Conservation (phyloP, 306 rosid species). For the Sphenostylis stenocarpa region DNA sequence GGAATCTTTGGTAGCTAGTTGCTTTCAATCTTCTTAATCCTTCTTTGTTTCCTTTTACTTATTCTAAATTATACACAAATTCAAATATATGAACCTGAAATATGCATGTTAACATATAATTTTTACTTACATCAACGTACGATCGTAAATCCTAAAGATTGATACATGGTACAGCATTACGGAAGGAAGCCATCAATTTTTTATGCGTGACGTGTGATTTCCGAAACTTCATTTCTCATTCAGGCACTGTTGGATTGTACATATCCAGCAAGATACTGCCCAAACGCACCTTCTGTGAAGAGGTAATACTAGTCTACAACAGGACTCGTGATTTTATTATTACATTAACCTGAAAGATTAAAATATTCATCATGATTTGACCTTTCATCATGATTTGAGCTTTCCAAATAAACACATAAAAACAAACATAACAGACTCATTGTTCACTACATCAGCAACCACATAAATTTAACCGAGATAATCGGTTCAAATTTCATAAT, state of each 20-base stretch:
- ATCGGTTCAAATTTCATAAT: too few species aligned
- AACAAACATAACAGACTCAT: background rate
- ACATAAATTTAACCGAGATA: too few species aligned
- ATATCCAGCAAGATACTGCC: constrained; percentile 7
- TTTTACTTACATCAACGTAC: constrained; percentile 32
- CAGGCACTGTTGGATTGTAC: constrained; percentile 24
- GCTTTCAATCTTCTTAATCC: too few species aligned
- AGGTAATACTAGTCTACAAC: background rate
- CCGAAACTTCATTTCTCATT: constrained; percentile 26
- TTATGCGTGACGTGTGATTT: constrained; percentile 20
- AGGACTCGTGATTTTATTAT: background rate
- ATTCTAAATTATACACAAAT: constrained; percentile 9
- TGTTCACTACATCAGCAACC: constrained; percentile 6
- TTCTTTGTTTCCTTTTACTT: background rate
- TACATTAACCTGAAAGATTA: constrained; percentile 8
- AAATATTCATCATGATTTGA: background rate
- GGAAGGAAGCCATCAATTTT: constrained; percentile 17
- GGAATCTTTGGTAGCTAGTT: too few species aligned
- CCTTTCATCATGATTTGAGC: background rate
- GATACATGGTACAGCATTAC: constrained; percentile 5
- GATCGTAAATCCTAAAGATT: constrained; percentile 3
- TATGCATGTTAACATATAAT: background rate
- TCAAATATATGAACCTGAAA: constrained; percentile 23
- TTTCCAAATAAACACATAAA: background rate
- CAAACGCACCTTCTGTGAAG: background rate